phyloP scores from a whole-genome alignment of 2,329 filamentous ascomycete species.

The Epichloe brachyelytri region DNA sequence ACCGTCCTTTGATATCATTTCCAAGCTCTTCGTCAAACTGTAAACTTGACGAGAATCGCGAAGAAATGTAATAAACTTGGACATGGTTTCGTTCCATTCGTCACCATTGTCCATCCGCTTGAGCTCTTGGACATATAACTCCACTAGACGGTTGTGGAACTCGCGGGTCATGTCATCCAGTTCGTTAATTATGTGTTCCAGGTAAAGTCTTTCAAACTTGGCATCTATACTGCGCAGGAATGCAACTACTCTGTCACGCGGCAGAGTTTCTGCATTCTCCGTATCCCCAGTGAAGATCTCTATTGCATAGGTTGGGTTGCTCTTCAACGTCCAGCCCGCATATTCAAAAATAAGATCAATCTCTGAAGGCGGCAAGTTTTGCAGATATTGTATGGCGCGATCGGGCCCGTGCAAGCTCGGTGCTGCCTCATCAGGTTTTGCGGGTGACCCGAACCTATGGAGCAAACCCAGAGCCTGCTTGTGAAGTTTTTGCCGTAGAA shows the following conservation, averaged over 20 bases:
- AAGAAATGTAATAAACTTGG: conserved; percentile 61
- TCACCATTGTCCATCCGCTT: conserved; percentile 28
- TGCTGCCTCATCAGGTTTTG: conserved; percentile 35
- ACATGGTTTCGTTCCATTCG: conserved; percentile 45
- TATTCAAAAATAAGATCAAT: conserved; percentile 89
- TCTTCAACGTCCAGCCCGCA: conserved; percentile 71
- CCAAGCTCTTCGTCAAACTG: conserved; percentile 64
- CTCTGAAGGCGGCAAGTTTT: conserved; percentile 72
- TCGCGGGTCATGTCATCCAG: conserved; percentile 73
- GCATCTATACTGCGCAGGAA: conserved; percentile 61
- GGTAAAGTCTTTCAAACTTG: conserved; percentile 63
- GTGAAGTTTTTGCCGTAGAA: conserved; percentile 92
- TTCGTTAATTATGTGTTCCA: conserved; percentile 85
- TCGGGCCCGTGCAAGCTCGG: conserved; percentile 62
- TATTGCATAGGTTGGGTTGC: conserved; percentile 66
- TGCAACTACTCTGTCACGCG: conserved; percentile 58
- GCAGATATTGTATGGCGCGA: conserved; percentile 79
- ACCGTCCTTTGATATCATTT: conserved; percentile 69
- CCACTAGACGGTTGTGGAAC: conserved; percentile 73
- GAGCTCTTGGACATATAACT: conserved; percentile 51
- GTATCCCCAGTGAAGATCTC: conserved; percentile 88
- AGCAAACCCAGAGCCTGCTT: conserved; percentile 74
- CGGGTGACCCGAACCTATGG: conserved; percentile 60
- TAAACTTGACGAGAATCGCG: conserved; percentile 61
- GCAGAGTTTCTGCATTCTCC: conserved; percentile 84